These are phyloP conservation scores for Paraphysoderma sedebokerense DNA, from an alignment of 371 early-diverging fungal species.

Conservation along the genomic window DNA sequence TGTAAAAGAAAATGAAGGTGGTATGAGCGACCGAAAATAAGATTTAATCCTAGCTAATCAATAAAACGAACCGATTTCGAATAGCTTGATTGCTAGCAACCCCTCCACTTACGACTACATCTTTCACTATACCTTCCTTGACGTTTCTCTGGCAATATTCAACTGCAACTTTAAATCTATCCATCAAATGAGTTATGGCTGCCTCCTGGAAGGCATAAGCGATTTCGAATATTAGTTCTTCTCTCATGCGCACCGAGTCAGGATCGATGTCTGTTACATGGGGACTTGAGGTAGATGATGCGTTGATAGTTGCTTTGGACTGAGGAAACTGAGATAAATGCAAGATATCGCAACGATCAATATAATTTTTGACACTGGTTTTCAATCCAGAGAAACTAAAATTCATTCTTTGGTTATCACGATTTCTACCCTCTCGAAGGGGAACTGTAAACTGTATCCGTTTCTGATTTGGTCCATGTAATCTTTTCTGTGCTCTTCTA, in stretches of 20 bases:
- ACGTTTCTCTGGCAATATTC: constrained; percentile 14
- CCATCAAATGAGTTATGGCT: constrained; percentile 44
- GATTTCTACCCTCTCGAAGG: constrained; percentile 29
- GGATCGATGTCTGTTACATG: no score
- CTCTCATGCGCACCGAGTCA: background rate
- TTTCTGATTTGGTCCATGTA: constrained; percentile 29
- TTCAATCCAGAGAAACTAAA: constrained; percentile 71
- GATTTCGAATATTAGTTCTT: constrained; percentile 9
- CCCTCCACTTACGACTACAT: constrained; percentile 66
- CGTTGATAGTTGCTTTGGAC: background rate
- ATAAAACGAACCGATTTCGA: background rate
- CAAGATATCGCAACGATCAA: background rate
- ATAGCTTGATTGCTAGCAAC: constrained; percentile 53
- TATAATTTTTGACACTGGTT: constrained; percentile 22
- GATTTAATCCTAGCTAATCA: constrained; percentile 17
- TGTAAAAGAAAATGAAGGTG: no score
- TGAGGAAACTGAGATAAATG: background rate
- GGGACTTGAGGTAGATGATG: background rate
- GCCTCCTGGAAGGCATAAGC: constrained; percentile 56
- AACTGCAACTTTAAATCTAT: constrained; percentile 43
- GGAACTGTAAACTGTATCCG: constrained; percentile 37
- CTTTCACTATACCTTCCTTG: constrained; percentile 10
- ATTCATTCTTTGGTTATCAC: constrained; percentile 25
- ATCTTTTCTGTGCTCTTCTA: constrained; percentile 20
- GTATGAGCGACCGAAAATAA: no score